Evolutionary conservation across 306 rosid genomes (phyloP).

Genomic region (Sechiopsis laciniata): DNA sequence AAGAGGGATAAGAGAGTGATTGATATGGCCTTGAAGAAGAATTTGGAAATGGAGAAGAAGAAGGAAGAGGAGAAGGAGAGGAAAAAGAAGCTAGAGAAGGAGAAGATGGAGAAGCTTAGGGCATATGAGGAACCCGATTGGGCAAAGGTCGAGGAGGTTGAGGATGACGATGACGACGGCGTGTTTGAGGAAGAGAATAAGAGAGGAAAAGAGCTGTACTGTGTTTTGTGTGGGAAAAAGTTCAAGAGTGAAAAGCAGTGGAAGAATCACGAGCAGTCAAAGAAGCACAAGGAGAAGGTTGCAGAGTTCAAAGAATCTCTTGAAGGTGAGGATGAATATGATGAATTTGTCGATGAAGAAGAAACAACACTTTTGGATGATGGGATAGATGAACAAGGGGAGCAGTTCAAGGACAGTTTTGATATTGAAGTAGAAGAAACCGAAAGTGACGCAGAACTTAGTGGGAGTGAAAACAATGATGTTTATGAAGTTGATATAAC

Average conservation of each 20-base stretch:
- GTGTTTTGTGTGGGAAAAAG: conserved; percentile 92
- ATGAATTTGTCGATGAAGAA: conserved; percentile 27
- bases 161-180: conserved; percentile 22
- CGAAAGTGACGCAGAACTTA: conserved; percentile 32
- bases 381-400: conserved; percentile 25
- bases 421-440: conserved; percentile 32
- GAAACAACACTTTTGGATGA: conserved; percentile 26
- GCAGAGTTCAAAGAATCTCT: conserved; percentile 59
- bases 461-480: conserved; percentile 25
- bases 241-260: conserved; percentile 99
- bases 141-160: conserved; percentile 46
- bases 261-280: conserved; percentile 97
- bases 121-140: conserved; percentile 79
- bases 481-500: conserved; percentile 14
- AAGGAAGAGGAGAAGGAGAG: conserved; percentile 65
- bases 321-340: conserved; percentile 36
- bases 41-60: conserved; percentile 58
- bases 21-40: conserved; percentile 78
- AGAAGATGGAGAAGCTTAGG: conserved; percentile 59
- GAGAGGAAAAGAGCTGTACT: conserved; percentile 64
- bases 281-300: conserved; percentile 89
- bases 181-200: conserved; percentile 35
- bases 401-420: conserved; percentile 26
- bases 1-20: conserved; percentile 94
- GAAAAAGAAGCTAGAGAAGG: conserved; percentile 62